phyloP scores from a whole-genome alignment of 345 rosid genomes.

The Salix udensis region DNA sequence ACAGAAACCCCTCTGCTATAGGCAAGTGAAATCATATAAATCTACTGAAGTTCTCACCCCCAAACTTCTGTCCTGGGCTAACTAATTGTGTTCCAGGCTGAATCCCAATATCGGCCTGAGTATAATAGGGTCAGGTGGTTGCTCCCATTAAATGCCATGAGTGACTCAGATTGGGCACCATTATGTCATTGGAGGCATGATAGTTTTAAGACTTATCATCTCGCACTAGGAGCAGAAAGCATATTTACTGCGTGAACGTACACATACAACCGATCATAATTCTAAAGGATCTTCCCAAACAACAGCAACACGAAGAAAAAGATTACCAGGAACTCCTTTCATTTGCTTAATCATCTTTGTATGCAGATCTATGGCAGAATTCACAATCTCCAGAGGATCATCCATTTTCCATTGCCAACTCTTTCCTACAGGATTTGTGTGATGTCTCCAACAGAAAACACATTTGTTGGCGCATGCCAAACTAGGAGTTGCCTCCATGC shows the following conservation, averaged over 20 bases:
- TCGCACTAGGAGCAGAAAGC: background rate
- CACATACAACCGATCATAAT: background rate
- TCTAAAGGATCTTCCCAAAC: background rate
- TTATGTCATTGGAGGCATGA: background rate
- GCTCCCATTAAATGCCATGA: background rate
- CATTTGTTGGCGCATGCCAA: constrained; percentile 99
- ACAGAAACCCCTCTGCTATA: too few relatives aligned
- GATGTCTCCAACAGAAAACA: constrained; percentile 99
- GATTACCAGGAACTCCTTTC: constrained; percentile 97
- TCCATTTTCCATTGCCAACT: constrained; percentile 99
- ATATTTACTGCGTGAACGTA: background rate
- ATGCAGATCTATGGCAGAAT: constrained; percentile 82
- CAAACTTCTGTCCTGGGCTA: too few relatives aligned
- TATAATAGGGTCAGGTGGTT: background rate
- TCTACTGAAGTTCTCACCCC: background rate
- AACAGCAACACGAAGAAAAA: constrained; percentile 8
- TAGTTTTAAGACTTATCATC: background rate
- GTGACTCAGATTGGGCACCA: background rate
- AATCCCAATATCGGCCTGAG: background rate
- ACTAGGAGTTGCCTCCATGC: constrained; percentile 99
- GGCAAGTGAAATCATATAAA: background rate
- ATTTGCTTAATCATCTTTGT: constrained; percentile 90
- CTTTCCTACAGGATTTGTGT: constrained; percentile 97
- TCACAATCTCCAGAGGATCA: constrained; percentile 78
- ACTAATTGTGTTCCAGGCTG: background rate